Base-by-base conservation (phyloP, 2,329 filamentous ascomycete genomes). In the Diplodia seriata region DNA sequence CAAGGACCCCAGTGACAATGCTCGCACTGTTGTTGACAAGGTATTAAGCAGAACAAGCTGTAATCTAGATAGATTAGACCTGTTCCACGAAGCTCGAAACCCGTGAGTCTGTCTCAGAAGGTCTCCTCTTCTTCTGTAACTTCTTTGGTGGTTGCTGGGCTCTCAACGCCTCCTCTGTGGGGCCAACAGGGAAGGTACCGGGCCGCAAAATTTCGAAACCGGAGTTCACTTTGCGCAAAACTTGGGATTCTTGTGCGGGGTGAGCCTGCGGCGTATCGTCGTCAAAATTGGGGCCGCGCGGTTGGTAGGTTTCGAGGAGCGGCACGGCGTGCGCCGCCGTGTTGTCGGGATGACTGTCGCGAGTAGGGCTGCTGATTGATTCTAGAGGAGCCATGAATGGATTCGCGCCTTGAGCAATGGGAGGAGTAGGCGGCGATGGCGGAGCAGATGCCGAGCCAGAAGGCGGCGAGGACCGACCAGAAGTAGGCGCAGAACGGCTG, bases 61-160 rank as follows among this genome's bases (percentile, higher is more conserved):
- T 18, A 4, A 11, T 23, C 47, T n/a, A 3, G 43, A 26, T 50
- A 29, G 23, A 68, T 74, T 72, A 79, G 23, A 79, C 74, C 71
- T 78, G 76, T 70, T 79, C 77, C 9, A 74, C 71, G 65, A 79
- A 79, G 57, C 76, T 74, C n/a, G 77, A 78, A 36, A 72, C 72
- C 43, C 75, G 71, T 33, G 76, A 77, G 18, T 70, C 69, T 9
- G 56, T 70, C 12, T 68, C 68, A 33, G 76, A 78, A 40, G 75
- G 72, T 68, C 74, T 74, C 23, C 78, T 74, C 67, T 80, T 82
- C 76, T 82, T 83, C 69, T 82, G 80, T 3, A 82, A 75, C 69
- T 77, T 79, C 67, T 75, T 78, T 6, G 78, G 78, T 53, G 77
- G 74, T 68, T 77, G 78, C 72, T 75, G 76, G 64, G 78, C 74